A percentile compares a stretch with the other conserved stretches of the same genome.
phyloP scores from a whole-genome alignment of 331 rosid genomes.

The Quercus tomentella region DNA sequence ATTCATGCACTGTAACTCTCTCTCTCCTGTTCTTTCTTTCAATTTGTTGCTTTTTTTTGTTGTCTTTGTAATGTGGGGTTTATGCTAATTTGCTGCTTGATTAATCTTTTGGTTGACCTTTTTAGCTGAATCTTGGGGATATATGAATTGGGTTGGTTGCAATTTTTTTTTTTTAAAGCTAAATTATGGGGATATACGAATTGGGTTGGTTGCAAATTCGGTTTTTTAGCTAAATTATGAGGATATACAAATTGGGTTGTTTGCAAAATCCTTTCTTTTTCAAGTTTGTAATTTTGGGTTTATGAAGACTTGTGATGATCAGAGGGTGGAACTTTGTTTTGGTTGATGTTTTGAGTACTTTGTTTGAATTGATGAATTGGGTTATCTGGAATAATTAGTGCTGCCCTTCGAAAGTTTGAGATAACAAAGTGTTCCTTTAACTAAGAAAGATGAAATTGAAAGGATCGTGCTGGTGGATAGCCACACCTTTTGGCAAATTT shows the following conservation, averaged over 20 bases:
- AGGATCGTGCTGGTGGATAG: not conserved
- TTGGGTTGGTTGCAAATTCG: not conserved
- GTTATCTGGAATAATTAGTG: not conserved
- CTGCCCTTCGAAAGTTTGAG: not conserved
- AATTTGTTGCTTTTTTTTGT: not conserved
- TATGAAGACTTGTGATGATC: not conserved
- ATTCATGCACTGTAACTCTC: slow-evolving; percentile 19
- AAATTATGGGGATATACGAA: not conserved
- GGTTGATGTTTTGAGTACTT: not conserved
- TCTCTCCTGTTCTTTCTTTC: not conserved
- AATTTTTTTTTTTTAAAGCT: not conserved
- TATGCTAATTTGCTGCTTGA: slow-evolving; percentile 3
- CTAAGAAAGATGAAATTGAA: not conserved
- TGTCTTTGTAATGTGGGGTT: not conserved
- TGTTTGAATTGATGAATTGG: slow-evolving; percentile 1
- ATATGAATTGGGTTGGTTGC: not conserved
- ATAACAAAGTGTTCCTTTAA: not conserved
- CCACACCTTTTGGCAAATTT: not conserved
- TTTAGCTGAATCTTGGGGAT: not conserved
- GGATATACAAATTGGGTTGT: not conserved
- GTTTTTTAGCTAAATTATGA: not conserved
- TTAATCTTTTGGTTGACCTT: not conserved
- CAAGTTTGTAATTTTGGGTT: not conserved
- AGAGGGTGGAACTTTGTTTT: not conserved
- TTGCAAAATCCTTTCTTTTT: not conserved